These are phyloP conservation scores for Nasturtium officinale DNA, from an alignment of 345 rosid genomes.

Conservation along the genomic window DNA sequence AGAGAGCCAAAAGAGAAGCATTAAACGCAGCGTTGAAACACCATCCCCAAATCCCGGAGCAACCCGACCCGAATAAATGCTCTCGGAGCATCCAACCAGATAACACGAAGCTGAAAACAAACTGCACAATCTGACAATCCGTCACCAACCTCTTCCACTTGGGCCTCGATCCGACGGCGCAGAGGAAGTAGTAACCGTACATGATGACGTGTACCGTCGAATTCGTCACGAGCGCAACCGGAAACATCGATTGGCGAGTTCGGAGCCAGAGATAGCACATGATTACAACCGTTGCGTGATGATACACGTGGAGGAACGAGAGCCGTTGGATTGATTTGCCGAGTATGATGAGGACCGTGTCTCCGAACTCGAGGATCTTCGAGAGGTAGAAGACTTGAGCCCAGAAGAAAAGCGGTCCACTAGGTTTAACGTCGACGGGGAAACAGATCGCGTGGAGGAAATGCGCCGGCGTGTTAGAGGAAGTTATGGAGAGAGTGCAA, in stretches of 20 bases:
- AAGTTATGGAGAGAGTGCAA: conserved; percentile 55
- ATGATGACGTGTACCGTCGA: conserved; percentile 66
- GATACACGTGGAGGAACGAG: conserved; percentile 86
- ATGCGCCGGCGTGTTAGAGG: conserved; percentile 2
- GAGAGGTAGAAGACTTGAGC: conserved; percentile 71
- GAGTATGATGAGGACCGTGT: conserved; percentile 63
- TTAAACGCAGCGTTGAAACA: conserved; percentile 64
- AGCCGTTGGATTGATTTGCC: conserved; percentile 56
- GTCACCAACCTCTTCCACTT: conserved; percentile 84
- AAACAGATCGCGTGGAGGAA: conserved; percentile 48
- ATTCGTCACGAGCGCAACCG: conserved; percentile 55
- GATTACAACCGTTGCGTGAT: conserved; percentile 71
- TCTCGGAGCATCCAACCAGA: conserved; percentile 54
- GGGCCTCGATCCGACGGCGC: conserved; percentile 62
- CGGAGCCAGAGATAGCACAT: conserved; percentile 71
- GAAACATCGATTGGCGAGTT: conserved; percentile 65
- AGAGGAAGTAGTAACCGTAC: conserved; percentile 69
- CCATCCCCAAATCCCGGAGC: conserved; percentile 66
- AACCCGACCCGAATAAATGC: conserved; percentile 57
- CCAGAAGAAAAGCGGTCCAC: conserved; percentile 73
- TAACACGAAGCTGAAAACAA: conserved; percentile 56
- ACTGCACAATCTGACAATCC: conserved; percentile 71
- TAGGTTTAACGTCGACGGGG: conserved; percentile 48
- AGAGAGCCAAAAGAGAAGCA: conserved; percentile 67
- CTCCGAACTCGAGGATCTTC: conserved; percentile 67